These are phyloP conservation scores for Salix koriyanagi DNA, from an alignment of 345 rosid genomes.

Conservation along the genomic window DNA sequence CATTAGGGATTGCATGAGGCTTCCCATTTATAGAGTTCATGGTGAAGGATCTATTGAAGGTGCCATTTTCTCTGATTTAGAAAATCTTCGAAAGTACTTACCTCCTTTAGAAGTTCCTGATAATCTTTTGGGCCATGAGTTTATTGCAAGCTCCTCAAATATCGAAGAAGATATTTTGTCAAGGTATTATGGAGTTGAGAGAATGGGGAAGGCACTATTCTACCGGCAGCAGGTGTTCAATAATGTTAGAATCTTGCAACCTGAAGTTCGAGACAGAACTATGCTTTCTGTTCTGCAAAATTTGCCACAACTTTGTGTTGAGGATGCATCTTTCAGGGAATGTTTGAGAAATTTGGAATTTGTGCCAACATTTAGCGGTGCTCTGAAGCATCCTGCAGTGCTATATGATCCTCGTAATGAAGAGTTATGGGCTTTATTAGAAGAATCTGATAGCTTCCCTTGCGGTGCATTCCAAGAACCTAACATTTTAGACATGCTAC, in stretches of 20 bases:
- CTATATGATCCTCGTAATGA: slow-evolving; percentile 88
- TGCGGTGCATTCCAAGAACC: slow-evolving; percentile 58
- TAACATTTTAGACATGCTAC: slow-evolving; percentile 74
- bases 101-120: slow-evolving; percentile 69
- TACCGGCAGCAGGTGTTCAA: slow-evolving; percentile 65
- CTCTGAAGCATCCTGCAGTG: slow-evolving; percentile 54
- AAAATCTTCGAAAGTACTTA: slow-evolving; percentile 65
- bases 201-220: slow-evolving; percentile 74
- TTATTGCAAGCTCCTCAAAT: slow-evolving; percentile 47
- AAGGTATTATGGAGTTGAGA: slow-evolving; percentile 62
- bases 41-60: slow-evolving; percentile 44
- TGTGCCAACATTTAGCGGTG: slow-evolving; percentile 67
- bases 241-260: slow-evolving; percentile 54
- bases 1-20: slow-evolving; percentile 59
- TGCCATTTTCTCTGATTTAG: slow-evolving; percentile 61
- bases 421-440: slow-evolving; percentile 76
- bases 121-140: slow-evolving; percentile 61
- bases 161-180: slow-evolving; percentile 66
- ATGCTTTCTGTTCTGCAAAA: slow-evolving; percentile 76
- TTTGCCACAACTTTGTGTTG: slow-evolving; percentile 78
- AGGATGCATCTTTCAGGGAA: slow-evolving; percentile 65
- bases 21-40: slow-evolving; percentile 69
- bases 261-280: slow-evolving; percentile 66
- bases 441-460: slow-evolving; percentile 77
- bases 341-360: slow-evolving; percentile 71